Conservation (phyloP, 176 grass and related monocot species). For the Zoysia pacifica region DNA sequence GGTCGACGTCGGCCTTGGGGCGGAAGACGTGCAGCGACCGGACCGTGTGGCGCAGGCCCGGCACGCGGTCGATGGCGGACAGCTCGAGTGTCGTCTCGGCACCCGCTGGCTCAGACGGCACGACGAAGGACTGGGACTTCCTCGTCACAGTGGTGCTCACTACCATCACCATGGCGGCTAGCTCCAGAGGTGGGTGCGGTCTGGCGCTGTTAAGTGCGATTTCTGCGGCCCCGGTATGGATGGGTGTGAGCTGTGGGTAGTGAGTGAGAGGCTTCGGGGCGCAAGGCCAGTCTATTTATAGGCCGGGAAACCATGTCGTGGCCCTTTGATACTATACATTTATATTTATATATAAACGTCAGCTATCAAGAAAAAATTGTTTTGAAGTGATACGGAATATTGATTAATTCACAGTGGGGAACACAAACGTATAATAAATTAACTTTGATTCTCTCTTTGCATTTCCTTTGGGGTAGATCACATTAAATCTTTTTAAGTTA, state of each 20-base stretch:
- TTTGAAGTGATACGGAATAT: background rate
- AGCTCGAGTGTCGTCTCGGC: slow-evolving; percentile 35
- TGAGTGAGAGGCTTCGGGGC: background rate
- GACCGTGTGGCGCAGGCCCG: slow-evolving; percentile 56
- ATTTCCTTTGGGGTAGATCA: background rate
- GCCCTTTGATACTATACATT: background rate
- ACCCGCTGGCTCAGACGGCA: slow-evolving; percentile 7
- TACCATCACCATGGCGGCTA: slow-evolving; percentile 9
- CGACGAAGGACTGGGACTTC: slow-evolving; percentile 46
- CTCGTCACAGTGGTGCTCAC: slow-evolving; percentile 17
- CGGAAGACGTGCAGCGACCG: slow-evolving; percentile 70
- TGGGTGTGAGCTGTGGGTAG: background rate
- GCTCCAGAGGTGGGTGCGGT: too few relatives aligned
- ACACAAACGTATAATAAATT: background rate
- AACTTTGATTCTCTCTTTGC: background rate
- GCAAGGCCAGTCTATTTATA: slow-evolving; percentile 20
- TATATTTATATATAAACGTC: background rate
- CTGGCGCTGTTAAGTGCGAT: background rate
- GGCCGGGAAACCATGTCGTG: background rate
- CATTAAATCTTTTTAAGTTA: too few relatives aligned
- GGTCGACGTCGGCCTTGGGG: background rate
- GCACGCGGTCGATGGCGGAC: slow-evolving; percentile 66
- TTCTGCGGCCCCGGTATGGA: background rate
- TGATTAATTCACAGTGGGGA: background rate
- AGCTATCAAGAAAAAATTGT: background rate